Conservation (phyloP, 2,329 filamentous ascomycete species). For the Fragosphaeria purpurea region DNA sequence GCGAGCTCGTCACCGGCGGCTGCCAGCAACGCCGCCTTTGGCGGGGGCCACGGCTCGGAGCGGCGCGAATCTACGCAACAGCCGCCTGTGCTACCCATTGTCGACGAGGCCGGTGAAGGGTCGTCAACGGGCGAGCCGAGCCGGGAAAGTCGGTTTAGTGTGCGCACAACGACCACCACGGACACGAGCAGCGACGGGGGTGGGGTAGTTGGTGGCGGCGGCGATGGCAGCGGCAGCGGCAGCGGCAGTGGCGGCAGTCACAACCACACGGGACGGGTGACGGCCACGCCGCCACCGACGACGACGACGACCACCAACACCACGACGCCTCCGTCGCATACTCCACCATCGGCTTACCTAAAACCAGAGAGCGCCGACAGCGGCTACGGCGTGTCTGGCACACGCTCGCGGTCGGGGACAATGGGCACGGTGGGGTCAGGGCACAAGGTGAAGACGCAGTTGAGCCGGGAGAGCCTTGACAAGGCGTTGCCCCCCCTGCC, state of each 20-base stretch:
- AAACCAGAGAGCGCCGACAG: constrained; percentile 40
- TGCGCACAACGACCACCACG: constrained; percentile 15
- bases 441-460: constrained; percentile 23
- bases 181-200: too few species aligned
- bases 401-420: constrained; percentile 18
- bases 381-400: constrained; percentile 29
- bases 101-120: constrained; percentile 80
- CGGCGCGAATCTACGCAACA: constrained; percentile 44
- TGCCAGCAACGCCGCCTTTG: background rate
- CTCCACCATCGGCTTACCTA: constrained; percentile 26
- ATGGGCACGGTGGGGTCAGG: constrained; percentile 17
- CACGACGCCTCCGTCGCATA: constrained; percentile 32
- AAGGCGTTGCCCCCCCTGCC: constrained; percentile 52
- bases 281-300: constrained; percentile 2
- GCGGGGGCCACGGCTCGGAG: constrained; percentile 23
- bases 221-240: too few species aligned
- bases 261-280: constrained; percentile 13
- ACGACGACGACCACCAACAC: constrained; percentile 5
- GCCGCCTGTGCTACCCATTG: constrained; percentile 57
- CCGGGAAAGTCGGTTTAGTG: constrained; percentile 31
- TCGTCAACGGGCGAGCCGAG: constrained; percentile 54
- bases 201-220: too few species aligned
- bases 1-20: background rate
- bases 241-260: too few species aligned
- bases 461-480: constrained; percentile 48